Conservation (phyloP, 208 protist genomes). For the Borovskyia barvae region DNA sequence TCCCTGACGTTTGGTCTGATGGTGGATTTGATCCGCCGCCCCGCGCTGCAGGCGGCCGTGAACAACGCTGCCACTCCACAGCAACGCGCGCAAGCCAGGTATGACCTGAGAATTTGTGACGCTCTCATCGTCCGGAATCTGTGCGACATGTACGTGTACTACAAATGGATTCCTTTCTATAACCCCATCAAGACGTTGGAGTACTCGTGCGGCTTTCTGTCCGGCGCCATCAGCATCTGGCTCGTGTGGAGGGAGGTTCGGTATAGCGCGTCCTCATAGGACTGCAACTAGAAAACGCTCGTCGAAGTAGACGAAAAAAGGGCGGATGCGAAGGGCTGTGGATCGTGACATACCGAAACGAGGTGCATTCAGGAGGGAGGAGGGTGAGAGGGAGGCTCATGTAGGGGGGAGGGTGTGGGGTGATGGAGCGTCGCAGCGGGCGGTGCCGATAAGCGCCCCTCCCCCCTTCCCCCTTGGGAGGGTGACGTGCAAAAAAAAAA, state of each 20-base stretch:
- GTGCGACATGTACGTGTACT: constrained; percentile 91
- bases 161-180: constrained; percentile 85
- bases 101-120: constrained; percentile 38
- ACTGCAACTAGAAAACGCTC: too few relatives aligned
- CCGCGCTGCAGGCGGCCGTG: constrained; percentile 11
- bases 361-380: too few relatives aligned
- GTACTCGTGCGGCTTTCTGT: constrained; percentile 57
- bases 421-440: too few relatives aligned
- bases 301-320: too few relatives aligned
- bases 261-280: too few relatives aligned
- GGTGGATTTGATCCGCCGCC: constrained; percentile 35
- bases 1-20: constrained; percentile 74
- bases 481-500: too few relatives aligned
- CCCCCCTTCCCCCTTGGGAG: too few relatives aligned
- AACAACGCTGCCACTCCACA: constrained; percentile 6
- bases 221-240: constrained; percentile 75
- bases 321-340: too few relatives aligned
- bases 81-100: constrained; percentile 22
- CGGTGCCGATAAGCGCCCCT: too few relatives aligned
- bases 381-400: too few relatives aligned
- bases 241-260: constrained; percentile 79
- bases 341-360: too few relatives aligned
- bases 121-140: constrained; percentile 68
- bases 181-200: constrained; percentile 68
- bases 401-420: too few relatives aligned